Evolutionary conservation across 2,329 filamentous ascomycete genomes (phyloP).

Genomic region (Thermoascus crustaceus): DNA sequence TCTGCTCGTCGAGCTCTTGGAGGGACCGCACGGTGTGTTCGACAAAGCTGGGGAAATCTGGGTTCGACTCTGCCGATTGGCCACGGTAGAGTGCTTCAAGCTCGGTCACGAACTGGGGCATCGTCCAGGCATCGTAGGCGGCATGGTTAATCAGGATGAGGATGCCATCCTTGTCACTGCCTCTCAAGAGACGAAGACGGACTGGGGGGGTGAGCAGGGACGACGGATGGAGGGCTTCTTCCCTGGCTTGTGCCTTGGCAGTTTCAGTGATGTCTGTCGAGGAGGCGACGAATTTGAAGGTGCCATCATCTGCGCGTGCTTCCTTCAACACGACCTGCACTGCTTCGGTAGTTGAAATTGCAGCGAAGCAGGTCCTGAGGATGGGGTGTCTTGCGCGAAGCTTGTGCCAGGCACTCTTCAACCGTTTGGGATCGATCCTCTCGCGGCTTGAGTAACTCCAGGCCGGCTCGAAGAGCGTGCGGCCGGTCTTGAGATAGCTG

Average conservation of each 20-base stretch:
- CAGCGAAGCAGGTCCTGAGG: conserved; percentile 27
- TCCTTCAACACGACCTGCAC: conserved; percentile 25
- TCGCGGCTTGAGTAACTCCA: conserved; percentile 21
- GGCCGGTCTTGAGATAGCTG: conserved; percentile 25
- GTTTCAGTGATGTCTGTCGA: conserved; percentile 8
- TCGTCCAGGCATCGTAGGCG: conserved; percentile 30
- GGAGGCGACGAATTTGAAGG: conserved; percentile 17
- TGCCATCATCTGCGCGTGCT: conserved; percentile 7
- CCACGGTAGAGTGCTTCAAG: conserved; percentile 20
- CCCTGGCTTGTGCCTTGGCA: conserved; percentile 13
- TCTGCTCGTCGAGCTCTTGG: conserved; percentile 9
- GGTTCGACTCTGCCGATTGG: conserved; percentile 7
- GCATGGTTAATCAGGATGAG: conserved; percentile 28
- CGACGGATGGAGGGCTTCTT: conserved; percentile 19
- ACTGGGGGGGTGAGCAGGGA: conserved; percentile 24
- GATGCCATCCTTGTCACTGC: conserved; percentile 20
- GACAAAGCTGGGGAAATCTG: conserved; percentile 18
- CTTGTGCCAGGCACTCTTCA: conserved; percentile 21
- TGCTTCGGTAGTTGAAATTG: conserved; percentile 15
- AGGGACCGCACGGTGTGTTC: conserved; percentile 15
- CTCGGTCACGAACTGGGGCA: conserved; percentile 24
- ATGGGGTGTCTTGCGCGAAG: conserved; percentile 25
- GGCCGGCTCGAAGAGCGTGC: conserved; percentile 23
- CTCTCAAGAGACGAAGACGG: conserved; percentile 21
- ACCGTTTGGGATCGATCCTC: conserved; percentile 16